Evolutionary conservation across 305 asterid species (phyloP), one percentile per base, ranked within the genome.

Genomic region (Fraxinus floribunda): DNA sequence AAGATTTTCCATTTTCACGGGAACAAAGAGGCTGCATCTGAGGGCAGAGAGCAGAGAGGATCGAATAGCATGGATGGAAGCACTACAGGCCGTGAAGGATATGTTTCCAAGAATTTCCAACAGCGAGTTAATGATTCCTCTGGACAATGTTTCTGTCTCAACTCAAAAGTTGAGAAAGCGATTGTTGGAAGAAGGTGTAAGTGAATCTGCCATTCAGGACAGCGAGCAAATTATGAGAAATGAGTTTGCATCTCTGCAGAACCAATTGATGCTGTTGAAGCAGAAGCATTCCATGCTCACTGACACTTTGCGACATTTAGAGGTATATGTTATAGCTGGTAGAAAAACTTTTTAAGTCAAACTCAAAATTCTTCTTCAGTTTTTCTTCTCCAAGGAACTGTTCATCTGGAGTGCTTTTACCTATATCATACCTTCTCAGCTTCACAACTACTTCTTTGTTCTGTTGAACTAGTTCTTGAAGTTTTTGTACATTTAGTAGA

Each of bases 81-180:
- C 97, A 55, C 89, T 97, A 86, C 97, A 91, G 86, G 95, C 98
- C 78, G 93, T 94, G 83, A 97, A 97, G 87, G 98, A 92, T 83
- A 89, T 94, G 97, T 96, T 93, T 82, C 99, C 99, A 0, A 94
- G 99, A 90, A 89, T 96, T 87, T 97, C 99, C 82, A 94, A 94
- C 88, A 89, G 98, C 78, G 99, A 97, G 87, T 86, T 97, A 87
- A 91, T 94, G 98, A 98, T 98, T 82, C 97, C 98, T 1, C 83
- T 92, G 79, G 97, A 93, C 73, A 86, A 89, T 86, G 84, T 89
- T 46, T 71, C 91, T 73, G 86, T 93, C 72, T 97, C 98, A 30
- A 97, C 99, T 1, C 97, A 92, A 77, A 91, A 88, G 85, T 85
- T 97, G 88, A 91, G 97, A 90, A 93, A 86, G 86, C 91, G 93